Evolutionary conservation across 306 rosid genomes (phyloP).

Genomic region (Parietaria judaica): DNA sequence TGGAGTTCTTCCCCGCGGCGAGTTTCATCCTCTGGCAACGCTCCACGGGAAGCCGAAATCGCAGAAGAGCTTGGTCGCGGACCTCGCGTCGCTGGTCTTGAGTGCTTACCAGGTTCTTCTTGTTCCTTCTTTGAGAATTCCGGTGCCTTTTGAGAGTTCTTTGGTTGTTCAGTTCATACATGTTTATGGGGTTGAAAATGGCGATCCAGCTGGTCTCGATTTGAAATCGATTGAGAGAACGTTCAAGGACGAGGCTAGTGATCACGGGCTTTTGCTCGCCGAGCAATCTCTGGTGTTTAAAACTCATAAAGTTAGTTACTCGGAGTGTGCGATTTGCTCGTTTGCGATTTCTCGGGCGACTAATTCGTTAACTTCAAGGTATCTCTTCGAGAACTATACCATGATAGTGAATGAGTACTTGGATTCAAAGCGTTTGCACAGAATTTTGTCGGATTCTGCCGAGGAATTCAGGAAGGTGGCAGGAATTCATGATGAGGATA

Average conservation of each 20-base stretch:
- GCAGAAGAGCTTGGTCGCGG: slow-evolving; percentile 56
- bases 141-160: slow-evolving; percentile 55
- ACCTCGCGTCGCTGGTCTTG: slow-evolving; percentile 62
- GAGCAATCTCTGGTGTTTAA: slow-evolving; percentile 63
- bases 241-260: slow-evolving; percentile 51
- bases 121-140: slow-evolving; percentile 81
- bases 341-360: slow-evolving; percentile 67
- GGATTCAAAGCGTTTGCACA: slow-evolving; percentile 86
- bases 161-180: slow-evolving; percentile 70
- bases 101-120: slow-evolving; percentile 81
- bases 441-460: slow-evolving; percentile 59
- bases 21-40: slow-evolving; percentile 80
- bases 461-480: slow-evolving; percentile 60
- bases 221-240: slow-evolving; percentile 57
- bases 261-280: slow-evolving; percentile 46
- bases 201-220: slow-evolving; percentile 46
- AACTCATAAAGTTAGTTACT: slow-evolving; percentile 37
- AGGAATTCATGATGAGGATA: slow-evolving; percentile 58
- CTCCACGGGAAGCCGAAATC: slow-evolving; percentile 66
- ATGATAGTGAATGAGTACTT: slow-evolving; percentile 90
- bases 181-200: slow-evolving; percentile 35
- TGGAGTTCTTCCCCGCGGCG: slow-evolving; percentile 72
- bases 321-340: slow-evolving; percentile 50
- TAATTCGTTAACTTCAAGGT: slow-evolving; percentile 80
- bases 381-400: slow-evolving; percentile 78